phyloP scores from a whole-genome alignment of 78 protist species.

The Bodo saltans region DNA sequence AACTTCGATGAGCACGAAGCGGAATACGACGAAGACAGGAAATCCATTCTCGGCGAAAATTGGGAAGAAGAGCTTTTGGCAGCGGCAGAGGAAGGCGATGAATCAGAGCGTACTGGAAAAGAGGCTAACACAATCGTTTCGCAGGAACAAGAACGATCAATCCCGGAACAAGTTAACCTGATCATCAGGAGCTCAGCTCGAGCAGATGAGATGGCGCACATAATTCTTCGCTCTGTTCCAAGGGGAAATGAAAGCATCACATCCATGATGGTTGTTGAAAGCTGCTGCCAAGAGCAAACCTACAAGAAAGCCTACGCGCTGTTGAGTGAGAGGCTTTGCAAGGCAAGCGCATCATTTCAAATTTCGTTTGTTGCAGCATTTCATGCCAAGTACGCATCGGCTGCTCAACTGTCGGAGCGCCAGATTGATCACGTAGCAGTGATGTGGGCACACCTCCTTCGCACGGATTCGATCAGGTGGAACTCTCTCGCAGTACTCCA shows the following conservation, averaged over 20 bases:
- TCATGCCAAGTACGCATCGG: too few relatives aligned
- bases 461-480: too few relatives aligned
- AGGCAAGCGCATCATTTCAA: too few relatives aligned
- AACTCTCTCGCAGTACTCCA: too few relatives aligned
- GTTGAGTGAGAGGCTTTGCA: too few relatives aligned
- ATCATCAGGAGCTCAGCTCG: slow-evolving; percentile 74
- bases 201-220: slow-evolving; percentile 94
- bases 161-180: too few relatives aligned
- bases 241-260: slow-evolving; percentile 72
- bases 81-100: slow-evolving; percentile 36
- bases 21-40: slow-evolving; percentile 38
- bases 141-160: slow-evolving; percentile 61
- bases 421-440: too few relatives aligned
- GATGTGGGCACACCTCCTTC: too few relatives aligned
- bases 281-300: slow-evolving; percentile 87
- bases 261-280: slow-evolving; percentile 85
- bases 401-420: too few relatives aligned
- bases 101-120: slow-evolving; percentile 47
- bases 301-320: too few relatives aligned
- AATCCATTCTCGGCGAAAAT: slow-evolving; percentile 55
- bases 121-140: slow-evolving; percentile 65
- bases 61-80: slow-evolving; percentile 52
- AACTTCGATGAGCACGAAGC: slow-evolving; percentile 80
- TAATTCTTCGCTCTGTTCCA: slow-evolving; percentile 43
- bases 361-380: too few relatives aligned